A percentile compares a stretch with the other conserved stretches of the same genome.
Conservation (phyloP, 306 rosid species). For the Gynostemma pentaphyllum region DNA sequence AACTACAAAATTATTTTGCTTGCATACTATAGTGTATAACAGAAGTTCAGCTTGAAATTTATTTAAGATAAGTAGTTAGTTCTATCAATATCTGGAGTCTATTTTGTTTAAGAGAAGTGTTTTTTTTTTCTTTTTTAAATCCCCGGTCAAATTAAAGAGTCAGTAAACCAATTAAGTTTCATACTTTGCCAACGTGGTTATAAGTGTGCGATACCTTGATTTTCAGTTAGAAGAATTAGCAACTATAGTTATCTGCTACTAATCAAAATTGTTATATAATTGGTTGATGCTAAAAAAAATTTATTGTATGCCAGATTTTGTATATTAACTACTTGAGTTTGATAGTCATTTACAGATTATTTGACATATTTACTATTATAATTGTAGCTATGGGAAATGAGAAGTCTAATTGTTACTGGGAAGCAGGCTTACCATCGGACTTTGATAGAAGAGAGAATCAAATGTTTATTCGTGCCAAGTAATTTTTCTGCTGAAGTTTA, state of each 20-base stretch:
- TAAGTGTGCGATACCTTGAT: background rate
- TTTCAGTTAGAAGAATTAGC: background rate
- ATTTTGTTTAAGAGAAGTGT: background rate
- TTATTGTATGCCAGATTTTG: background rate
- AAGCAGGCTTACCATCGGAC: constrained; percentile 48
- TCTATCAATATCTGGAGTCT: background rate
- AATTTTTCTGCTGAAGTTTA: constrained; percentile 22
- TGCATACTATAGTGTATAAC: background rate
- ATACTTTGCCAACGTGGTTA: background rate
- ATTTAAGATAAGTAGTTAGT: background rate
- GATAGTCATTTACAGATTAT: background rate
- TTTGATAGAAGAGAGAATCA: constrained; percentile 36
- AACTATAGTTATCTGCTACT: background rate
- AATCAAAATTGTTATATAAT: background rate
- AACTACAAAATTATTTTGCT: background rate
- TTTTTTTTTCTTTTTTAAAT: background rate
- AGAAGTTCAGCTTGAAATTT: background rate
- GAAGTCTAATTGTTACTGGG: constrained; percentile 68
- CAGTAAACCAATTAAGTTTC: background rate
- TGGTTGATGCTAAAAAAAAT: background rate
- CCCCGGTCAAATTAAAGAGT: background rate
- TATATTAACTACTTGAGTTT: background rate
- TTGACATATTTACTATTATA: background rate
- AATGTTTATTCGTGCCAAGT: constrained; percentile 65
- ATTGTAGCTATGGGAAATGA: constrained; percentile 56